phyloP scores from a whole-genome alignment of 2,329 filamentous ascomycete species.

The Ceratocystis cubensis region DNA sequence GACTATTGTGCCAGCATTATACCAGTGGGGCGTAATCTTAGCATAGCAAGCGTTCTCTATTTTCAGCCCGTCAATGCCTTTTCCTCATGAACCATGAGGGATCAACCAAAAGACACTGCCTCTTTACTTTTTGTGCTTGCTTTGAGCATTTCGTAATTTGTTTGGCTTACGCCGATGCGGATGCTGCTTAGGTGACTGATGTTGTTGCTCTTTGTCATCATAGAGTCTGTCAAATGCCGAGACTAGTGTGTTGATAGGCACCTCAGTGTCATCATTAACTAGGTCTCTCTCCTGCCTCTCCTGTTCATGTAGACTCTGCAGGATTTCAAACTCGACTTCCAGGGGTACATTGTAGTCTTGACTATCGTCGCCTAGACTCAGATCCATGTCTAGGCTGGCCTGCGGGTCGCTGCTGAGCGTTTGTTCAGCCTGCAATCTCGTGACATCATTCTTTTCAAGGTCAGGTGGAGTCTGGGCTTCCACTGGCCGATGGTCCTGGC shows the following conservation, averaged over 20 bases:
- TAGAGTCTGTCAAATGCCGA: background rate
- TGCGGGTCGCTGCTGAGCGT: background rate
- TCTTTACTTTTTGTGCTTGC: too few relatives aligned
- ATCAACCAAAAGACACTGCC: too few relatives aligned
- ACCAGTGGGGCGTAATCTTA: too few relatives aligned
- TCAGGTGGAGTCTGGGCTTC: background rate
- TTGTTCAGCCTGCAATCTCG: background rate
- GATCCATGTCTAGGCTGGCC: background rate
- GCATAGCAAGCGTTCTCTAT: too few relatives aligned
- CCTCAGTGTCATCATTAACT: background rate
- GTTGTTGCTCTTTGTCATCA: background rate
- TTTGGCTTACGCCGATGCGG: too few relatives aligned
- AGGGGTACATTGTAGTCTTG: background rate
- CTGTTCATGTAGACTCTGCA: background rate
- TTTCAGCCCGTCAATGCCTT: too few relatives aligned
- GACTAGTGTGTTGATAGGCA: background rate
- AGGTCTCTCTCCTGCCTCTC: background rate
- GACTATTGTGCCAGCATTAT: too few relatives aligned
- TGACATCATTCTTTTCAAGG: too few relatives aligned
- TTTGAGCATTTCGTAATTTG: too few relatives aligned
- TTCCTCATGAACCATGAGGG: too few relatives aligned
- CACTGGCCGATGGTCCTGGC: background rate
- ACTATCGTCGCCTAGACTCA: background rate
- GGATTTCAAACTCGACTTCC: background rate
- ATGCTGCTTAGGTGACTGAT: too few relatives aligned